These are phyloP conservation scores for Auriscalpium vulgare DNA, from an alignment of 768 basidiomycete genomes.

Conservation along the genomic window DNA sequence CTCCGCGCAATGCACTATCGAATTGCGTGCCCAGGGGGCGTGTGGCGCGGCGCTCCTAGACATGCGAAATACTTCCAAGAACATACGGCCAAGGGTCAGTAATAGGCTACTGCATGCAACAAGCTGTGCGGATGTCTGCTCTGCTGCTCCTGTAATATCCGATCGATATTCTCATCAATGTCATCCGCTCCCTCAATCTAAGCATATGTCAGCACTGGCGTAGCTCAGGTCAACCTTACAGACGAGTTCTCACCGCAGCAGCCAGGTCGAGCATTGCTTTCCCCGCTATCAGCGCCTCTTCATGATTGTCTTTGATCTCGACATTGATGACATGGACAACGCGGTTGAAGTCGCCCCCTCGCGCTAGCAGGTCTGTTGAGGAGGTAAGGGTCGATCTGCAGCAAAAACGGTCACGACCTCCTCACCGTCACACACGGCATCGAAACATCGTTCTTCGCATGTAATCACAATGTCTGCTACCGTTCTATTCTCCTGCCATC, in stretches of 20 bases:
- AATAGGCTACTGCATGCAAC: slow-evolving; percentile 87
- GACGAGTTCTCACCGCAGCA: slow-evolving; percentile 55
- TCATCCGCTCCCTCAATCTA: slow-evolving; percentile 84
- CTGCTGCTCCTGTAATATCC: slow-evolving; percentile 76
- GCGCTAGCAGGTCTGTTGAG: slow-evolving; percentile 63
- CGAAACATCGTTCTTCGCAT: slow-evolving; percentile 98
- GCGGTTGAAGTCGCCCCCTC: slow-evolving; percentile 88
- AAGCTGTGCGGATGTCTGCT: slow-evolving; percentile 89
- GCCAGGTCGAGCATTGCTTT: slow-evolving; percentile 92
- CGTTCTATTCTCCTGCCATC: slow-evolving; percentile 89
- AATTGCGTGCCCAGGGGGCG: background rate
- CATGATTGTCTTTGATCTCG: slow-evolving; percentile 98
- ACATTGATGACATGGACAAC: slow-evolving; percentile 96
- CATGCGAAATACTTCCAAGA: too few species aligned
- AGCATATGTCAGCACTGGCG: background rate
- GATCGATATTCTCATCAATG: slow-evolving; percentile 86
- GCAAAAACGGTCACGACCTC: background rate
- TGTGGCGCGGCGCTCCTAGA: too few species aligned
- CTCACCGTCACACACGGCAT: slow-evolving; percentile 95
- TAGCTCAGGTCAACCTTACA: background rate
- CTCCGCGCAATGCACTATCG: background rate
- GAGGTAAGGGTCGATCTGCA: too few species aligned
- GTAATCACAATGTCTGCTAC: slow-evolving; percentile 97
- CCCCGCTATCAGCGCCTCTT: slow-evolving; percentile 94
- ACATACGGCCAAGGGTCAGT: slow-evolving; percentile 34